Evolutionary conservation across 345 rosid genomes (phyloP), one percentile per base, ranked within the genome.

Genomic region (Murraya paniculata): DNA sequence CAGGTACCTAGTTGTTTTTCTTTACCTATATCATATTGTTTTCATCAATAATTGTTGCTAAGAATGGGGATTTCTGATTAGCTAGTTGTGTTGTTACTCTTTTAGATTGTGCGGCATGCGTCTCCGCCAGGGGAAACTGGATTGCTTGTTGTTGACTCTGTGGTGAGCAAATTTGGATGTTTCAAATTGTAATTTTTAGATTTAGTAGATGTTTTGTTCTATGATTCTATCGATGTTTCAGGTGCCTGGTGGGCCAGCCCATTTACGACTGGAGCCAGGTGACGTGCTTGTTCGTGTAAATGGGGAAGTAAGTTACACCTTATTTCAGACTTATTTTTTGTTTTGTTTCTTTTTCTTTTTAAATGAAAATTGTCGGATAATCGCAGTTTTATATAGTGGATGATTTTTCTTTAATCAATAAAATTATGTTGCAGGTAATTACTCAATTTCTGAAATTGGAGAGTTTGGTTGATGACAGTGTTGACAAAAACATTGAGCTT

Each of bases 241-340:
- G 99, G 99, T 91, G 79, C 99, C 98, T 36, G 94, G 92, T 79
- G 98, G 99, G 78, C 98, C 98, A 75, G 96, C 97, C 55, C 88
- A 92, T 84, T 90, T 82, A 73, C 87, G 82, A 48, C 85, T 95
- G 86, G 98, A 92, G 89, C 90, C 98, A 16, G 99, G 99, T 66
- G 99, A 93, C 87, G 94, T 95, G 76, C 98, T 95, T 83, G 88
- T 95, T 78, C 90, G 86, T 73, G 90, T 93, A 84, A 95, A 95
- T 79, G 93, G 95, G 73, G 92, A 89, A 73, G 99, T 95, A 82
- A 89, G 94, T 88, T 66, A 77, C 36, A n/a, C 27, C 35, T 38
- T 71, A 16, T 68, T 30, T 56, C 5, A 2, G 18, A 38, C 24
- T 24, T 5, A 28, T 10, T 59, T 67, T 53, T 7, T 53, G 1